These are phyloP conservation scores for Petunia hybrid DNA, from an alignment of 305 asterid genomes.

Conservation along the genomic window DNA sequence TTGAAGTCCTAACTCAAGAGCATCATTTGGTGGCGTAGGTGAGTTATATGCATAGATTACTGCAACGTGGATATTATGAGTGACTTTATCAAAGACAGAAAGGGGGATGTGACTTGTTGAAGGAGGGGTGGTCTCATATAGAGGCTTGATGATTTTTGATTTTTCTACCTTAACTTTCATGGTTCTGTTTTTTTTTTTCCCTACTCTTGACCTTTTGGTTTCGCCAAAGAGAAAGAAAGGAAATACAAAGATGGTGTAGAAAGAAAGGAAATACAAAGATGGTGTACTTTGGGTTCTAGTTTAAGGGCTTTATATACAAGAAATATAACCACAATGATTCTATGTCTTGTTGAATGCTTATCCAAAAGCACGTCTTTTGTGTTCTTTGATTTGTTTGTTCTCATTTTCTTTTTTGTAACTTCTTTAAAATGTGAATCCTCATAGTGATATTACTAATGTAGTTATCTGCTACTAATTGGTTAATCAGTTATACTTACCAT, in stretches of 20 bases:
- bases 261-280: not conserved
- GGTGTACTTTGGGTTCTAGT: not conserved
- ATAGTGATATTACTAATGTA: too few species aligned
- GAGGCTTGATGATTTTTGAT: constrained; percentile 70
- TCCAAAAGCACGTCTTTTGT: not conserved
- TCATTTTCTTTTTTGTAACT: not conserved
- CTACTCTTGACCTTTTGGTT: not conserved
- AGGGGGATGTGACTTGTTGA: constrained; percentile 46
- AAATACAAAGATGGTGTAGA: too few species aligned
- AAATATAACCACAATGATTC: not conserved
- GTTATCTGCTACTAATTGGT: too few species aligned
- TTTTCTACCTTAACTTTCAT: constrained; percentile 62
- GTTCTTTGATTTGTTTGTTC: not conserved
- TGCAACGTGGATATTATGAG: constrained; percentile 67
- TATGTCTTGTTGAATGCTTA: not conserved
- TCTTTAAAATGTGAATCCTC: not conserved
- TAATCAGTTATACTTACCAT: not conserved
- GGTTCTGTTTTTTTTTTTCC: constrained; percentile 31
- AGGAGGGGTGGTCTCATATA: constrained; percentile 56
- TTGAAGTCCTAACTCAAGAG: constrained; percentile 60
- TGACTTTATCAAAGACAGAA: constrained; percentile 68
- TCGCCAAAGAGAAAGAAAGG: not conserved
- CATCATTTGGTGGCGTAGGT: constrained; percentile 58
- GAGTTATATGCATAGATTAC: constrained; percentile 72
- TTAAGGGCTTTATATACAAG: not conserved